Percentiles rank a stretch among this genome's conserved stretches.
phyloP scores from a whole-genome alignment of 768 basidiomycete genomes.

The Rubroboletus satanas region DNA sequence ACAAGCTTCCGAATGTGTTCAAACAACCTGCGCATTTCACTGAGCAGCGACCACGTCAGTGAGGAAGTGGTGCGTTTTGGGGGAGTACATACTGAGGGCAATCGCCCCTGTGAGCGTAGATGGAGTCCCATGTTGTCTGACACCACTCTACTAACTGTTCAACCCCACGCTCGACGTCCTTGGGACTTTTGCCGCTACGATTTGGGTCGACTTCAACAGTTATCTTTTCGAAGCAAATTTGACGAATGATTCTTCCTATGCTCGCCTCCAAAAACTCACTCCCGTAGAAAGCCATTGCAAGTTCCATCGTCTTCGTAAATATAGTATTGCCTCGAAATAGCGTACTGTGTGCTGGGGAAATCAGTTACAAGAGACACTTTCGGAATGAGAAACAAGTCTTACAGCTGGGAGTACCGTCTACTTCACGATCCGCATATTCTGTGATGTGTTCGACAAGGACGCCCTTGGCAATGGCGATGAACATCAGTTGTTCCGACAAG shows the following conservation, averaged over 20 bases:
- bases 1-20: slow-evolving; percentile 68
- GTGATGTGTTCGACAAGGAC: slow-evolving; percentile 64
- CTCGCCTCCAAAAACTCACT: slow-evolving; percentile 75
- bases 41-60: slow-evolving; percentile 26
- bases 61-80: slow-evolving; percentile 3
- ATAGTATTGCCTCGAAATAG: slow-evolving; percentile 67
- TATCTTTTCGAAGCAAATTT: slow-evolving; percentile 67
- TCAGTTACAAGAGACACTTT: background rate
- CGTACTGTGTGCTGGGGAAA: slow-evolving; percentile 62
- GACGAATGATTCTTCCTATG: slow-evolving; percentile 66
- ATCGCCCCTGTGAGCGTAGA: slow-evolving; percentile 66
- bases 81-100: slow-evolving; percentile 64
- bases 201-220: slow-evolving; percentile 80
- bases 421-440: slow-evolving; percentile 65
- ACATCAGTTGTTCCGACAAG: slow-evolving; percentile 56
- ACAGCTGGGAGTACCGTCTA: slow-evolving; percentile 67
- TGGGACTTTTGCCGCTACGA: slow-evolving; percentile 55
- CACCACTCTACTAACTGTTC: slow-evolving; percentile 76
- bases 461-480: slow-evolving; percentile 66
- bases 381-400: slow-evolving; percentile 23
- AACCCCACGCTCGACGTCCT: slow-evolving; percentile 63
- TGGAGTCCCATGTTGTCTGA: slow-evolving; percentile 74
- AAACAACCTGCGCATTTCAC: slow-evolving; percentile 72
- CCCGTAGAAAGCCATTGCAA: slow-evolving; percentile 82
- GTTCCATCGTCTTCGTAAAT: slow-evolving; percentile 72